Percentiles rank a stretch among this genome's conserved stretches.
These are phyloP conservation scores for Lanmaoa rubissima DNA, from an alignment of 768 basidiomycete species.

Conservation along the genomic window DNA sequence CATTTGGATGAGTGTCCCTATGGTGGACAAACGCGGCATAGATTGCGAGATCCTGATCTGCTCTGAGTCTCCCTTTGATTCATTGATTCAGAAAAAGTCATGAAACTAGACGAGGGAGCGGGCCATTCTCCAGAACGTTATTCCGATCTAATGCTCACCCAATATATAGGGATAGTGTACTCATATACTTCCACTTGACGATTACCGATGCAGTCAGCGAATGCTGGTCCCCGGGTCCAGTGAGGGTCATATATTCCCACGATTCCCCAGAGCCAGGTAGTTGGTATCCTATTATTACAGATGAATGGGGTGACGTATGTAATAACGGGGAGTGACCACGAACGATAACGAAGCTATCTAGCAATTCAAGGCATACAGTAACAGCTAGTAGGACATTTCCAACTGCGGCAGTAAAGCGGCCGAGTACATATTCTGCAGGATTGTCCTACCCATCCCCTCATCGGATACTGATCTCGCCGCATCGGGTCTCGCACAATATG, in stretches of 20 bases:
- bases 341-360: no score
- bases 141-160: not conserved
- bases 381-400: no score
- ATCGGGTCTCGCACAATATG: not conserved
- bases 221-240: not conserved
- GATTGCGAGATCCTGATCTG: conserved; percentile 9
- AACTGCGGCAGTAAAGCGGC: not conserved
- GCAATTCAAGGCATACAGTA: no score
- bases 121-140: not conserved
- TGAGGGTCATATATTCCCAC: no score
- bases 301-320: no score
- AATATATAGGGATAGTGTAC: not conserved
- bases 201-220: not conserved
- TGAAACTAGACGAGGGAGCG: not conserved
- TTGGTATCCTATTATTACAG: no score
- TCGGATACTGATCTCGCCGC: not conserved
- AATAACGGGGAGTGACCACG: no score
- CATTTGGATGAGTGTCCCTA: not conserved
- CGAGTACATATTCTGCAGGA: not conserved
- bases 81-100: not conserved
- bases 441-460: not conserved
- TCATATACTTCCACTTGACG: not conserved
- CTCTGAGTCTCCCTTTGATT: conserved; percentile 12
- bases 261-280: no score
- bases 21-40: not conserved